Evolutionary conservation across 2,329 filamentous ascomycete genomes (phyloP), one percentile per base, ranked within the genome.

Genomic region (Xylariaceae sp.): DNA sequence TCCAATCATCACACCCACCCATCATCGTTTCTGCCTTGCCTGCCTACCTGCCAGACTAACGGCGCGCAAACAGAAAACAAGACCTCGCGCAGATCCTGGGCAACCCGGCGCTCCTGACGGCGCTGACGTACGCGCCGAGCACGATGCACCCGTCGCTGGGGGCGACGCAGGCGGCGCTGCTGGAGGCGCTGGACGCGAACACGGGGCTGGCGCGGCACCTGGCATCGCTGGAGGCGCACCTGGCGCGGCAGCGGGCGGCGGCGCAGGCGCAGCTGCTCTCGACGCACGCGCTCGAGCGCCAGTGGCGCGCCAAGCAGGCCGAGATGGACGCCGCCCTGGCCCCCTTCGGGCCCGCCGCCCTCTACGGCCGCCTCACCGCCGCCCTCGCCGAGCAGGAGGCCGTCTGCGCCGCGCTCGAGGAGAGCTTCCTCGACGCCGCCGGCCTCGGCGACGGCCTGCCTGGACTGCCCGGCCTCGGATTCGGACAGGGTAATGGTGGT

Each of bases 251-350:
- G 67, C 88, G 93, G 53, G 81, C 85, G 23, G 80, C 83, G 1
- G 89, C 90, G 0, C 91, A 96, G 70, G 88, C 91, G 2, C 88
- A 93, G 56, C 84, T 98, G 0, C 81, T 98, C 1, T 83, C 90
- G 10, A 85, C 95, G 20, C 90, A 93, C 67, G 90, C 90, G 1
- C 83, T 97, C 16, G 95, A 98, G 75, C 85, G 93, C n/a, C 89
- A 93, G 68, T 98, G 95, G 90, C 86, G 88, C 52, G 85, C 89
- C 64, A 96, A 95, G 73, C 91, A 98, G 73, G 81, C 85, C 1
- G 91, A 95, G 66, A 95, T 96, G 83, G 95, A 98, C 71, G 81
- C 85, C 49, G 91, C 90, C 6, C 78, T 98, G 57, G 85, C 86
- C 37, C 90, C 90, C 1, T 98, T 96, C 76, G 90, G 90, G 21